Base-by-base conservation (phyloP, 1,284 basidiomycete species). In the Tylopilus sp. region DNA sequence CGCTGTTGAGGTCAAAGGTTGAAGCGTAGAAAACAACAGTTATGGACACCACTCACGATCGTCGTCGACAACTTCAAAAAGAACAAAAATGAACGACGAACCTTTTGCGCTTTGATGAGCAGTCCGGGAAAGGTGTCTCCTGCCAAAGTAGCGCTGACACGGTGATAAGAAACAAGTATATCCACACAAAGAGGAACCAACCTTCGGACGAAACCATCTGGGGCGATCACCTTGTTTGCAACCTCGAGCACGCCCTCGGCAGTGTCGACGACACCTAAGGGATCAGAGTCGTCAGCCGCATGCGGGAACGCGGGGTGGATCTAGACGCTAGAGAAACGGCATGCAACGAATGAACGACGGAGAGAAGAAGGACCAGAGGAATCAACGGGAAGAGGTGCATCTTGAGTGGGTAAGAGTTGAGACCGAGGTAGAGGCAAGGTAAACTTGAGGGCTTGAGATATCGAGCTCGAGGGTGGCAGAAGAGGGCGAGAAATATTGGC, bases 171-270 rank as follows among this genome's bases (percentile, higher is more conserved):
- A 51, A 33, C 53, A 52, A 5, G 51, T 13, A 49, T 15, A 1
- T 9, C 16, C 18, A 4, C 15, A 47, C 53, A 39, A 12, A 36
- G 29, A 64, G 3, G 15, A 61, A 73, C 68, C 41, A 55, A 81
- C 79, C 69, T 71, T 60, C 81, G 68, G 32, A 63, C 12, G 47
- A 75, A 77, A 12, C 80, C 80, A 61, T 81, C 80, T 1, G 81
- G 81, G 16, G 75, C 67, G 39, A 81, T 77, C 12, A 77, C 65
- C 53, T 67, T 70, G 68, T 82, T 80, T 36, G 67, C 63, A 44
- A 81, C 69, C 52, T 69, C 67, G 24, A 77, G 70, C 29, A 69
- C 59, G 52, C 65, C 70, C n/a, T 71, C 47, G 53, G 64, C 58
- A 44, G 77, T 76, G 33, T 72, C 69, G 53, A 76, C 59, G 47